Evolutionary conservation across 2,329 filamentous ascomycete species (phyloP), one percentile per base, ranked within the genome.

Genomic region (Diaporthe vexans): DNA sequence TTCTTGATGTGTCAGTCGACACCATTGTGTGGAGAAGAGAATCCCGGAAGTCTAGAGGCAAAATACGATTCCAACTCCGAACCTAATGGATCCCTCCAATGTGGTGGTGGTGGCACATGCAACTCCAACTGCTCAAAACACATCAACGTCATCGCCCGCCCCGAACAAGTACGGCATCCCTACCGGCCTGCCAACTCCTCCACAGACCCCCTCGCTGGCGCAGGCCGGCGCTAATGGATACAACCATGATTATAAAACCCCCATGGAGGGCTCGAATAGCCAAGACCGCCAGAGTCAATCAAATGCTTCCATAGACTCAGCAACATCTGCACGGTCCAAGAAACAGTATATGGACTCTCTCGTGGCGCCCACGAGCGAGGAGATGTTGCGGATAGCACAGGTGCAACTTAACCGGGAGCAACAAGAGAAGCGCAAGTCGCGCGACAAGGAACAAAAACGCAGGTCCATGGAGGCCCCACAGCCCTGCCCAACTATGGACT

Each of bases 281-380:
- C 63, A 70, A 58, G 65, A 37, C 26, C 71, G 46, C n/a, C 74
- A 68, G 10, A 71, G 51, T 40, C 48, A 21, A 46, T 78, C 78
- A 59, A 74, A 75, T 54, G 43, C 76, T 59, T 78, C 78, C 19
- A 72, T 75, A 69, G 75, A 79, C 59, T 77, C 77, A 46, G 77
- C 77, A 21, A 67, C 72, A 46, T 80, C 80, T n/a, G 73, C 76
- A 57, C 76, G 74, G 26, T 80, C 78, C 51, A 81, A 79, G 65
- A 83, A 85, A 76, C 81, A 84, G 74, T 90, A 90, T 78, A 83
- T 90, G 81, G 87, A 88, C 73, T 86, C 87, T 13, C 81, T 90
- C 15, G 81, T 86, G 26, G 83, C 85, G 57, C 88, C 88, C 2
- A 86, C 87, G 1, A 77, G 76, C 37, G 81, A 86, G 40, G 83